Conservation (phyloP, 495 filamentous ascomycete genomes). For the Hypoxylon rickii region DNA sequence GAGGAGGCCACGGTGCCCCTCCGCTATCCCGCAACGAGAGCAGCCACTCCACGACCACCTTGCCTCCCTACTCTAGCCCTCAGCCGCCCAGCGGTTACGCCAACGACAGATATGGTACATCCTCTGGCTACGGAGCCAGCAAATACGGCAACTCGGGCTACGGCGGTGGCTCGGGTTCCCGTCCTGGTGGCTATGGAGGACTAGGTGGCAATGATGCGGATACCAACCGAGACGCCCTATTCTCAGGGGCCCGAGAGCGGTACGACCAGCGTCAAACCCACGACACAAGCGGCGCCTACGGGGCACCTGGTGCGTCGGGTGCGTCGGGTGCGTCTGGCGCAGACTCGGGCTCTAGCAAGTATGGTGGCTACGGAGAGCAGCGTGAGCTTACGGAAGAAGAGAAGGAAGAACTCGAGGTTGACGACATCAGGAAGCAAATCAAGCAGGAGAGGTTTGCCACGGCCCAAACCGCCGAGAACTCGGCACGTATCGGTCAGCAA, state of each 20-base stretch:
- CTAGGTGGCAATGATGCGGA: conserved; percentile 66
- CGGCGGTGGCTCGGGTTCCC: conserved; percentile 36
- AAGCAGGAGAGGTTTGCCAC: conserved; percentile 73
- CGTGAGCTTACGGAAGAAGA: conserved; percentile 73
- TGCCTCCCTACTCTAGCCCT: conserved; percentile 29
- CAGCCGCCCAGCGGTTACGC: conserved; percentile 52
- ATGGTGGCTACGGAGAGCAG: conserved; percentile 66
- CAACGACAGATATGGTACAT: conserved; percentile 63
- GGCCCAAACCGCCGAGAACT: conserved; percentile 71
- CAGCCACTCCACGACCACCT: conserved; percentile 18
- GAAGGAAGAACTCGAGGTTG: conserved; percentile 65
- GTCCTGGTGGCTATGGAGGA: conserved; percentile 76
- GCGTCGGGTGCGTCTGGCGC: conserved; percentile 42
- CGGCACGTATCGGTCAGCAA: conserved; percentile 66
- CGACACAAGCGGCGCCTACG: conserved; percentile 21
- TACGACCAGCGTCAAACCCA: conserved; percentile 47
- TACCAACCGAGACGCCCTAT: conserved; percentile 62
- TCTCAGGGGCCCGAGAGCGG: conserved; percentile 66
- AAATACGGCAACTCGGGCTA: conserved; percentile 56
- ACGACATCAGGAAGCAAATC: conserved; percentile 74
- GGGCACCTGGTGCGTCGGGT: conserved; percentile 40
- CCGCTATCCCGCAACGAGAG: conserved; percentile 24
- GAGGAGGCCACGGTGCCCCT: conserved; percentile 28
- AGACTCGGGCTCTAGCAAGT: conserved; percentile 47
- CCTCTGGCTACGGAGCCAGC: conserved; percentile 67